Base-by-base conservation (phyloP, 768 basidiomycete genomes). In the Leucocoprinus birnbaumii region DNA sequence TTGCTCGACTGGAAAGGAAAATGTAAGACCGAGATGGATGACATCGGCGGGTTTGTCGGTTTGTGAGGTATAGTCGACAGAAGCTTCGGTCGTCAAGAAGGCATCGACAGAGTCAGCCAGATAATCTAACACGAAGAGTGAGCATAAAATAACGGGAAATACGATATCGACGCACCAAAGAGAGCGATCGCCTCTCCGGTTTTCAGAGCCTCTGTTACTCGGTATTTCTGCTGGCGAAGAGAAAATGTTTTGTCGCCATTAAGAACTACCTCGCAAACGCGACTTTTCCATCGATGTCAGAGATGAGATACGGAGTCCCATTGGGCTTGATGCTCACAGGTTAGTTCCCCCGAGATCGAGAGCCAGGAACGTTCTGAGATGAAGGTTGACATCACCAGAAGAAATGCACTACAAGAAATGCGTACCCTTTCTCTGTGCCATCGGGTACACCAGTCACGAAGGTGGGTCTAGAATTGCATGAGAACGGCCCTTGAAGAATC, bases 291-390 rank as follows among this genome's bases (percentile, higher is more conserved):
- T n/a, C 25, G 55, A 45, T 55, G 61, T 61, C 60, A 44, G 48
- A n/a, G n/a, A 49, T 46, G 44, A 31, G 38, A 47, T 35, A 40
- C 21, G 13, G 25, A 19, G 18, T 22, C 34, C 44, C 7, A 6
- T 1, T 22, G 43, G 48, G 37, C 22, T 10, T 42, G 22, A 14
- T 31, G 76, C 89, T 67, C 71, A 97, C 90, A 99, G 80, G 68
- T 99, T 99, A 21, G 97, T 99, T 53, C 97, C 97, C 38, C 97
- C 97, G 18, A 99, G 82, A 75, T 99, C 96, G 18, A 98, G 80
- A 3, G 97, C 95, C 51, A 98, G 83, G 72, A 97, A 99, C 5
- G 94, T 96, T 43, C 94, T 97, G 63, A 47, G 48, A 48, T 53
- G 48, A 68, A n/a, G 21, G 52, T 38, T 25, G 59, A 49, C 54